Percentiles rank a stretch among this genome's conserved stretches.
Conservation (phyloP, 2,329 filamentous ascomycete species). For the Aspergillus sp. region DNA sequence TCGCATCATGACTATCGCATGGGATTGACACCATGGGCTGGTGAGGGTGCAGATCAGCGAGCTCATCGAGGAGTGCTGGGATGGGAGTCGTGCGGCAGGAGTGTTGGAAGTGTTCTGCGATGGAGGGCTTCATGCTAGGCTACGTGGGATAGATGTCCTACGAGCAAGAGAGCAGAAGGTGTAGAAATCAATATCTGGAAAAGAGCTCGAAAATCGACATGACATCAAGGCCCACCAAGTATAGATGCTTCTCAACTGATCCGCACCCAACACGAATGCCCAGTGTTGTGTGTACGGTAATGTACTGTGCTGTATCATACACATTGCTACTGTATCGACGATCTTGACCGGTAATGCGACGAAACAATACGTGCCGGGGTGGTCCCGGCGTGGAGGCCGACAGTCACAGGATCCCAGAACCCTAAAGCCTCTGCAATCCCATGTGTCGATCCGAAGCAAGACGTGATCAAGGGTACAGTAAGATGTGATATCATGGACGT, state of each 20-base stretch:
- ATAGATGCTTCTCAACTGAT: too few relatives aligned
- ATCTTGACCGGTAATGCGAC: too few relatives aligned
- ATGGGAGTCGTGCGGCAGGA: neutral
- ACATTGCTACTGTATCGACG: neutral
- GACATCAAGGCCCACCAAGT: neutral
- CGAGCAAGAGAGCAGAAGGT: neutral
- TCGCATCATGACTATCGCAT: neutral
- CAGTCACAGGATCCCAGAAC: neutral
- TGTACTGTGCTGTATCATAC: neutral
- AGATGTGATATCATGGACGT: neutral
- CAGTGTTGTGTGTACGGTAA: neutral
- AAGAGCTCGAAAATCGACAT: neutral
- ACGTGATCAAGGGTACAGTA: neutral
- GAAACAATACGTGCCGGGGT: too few relatives aligned
- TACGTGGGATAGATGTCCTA: neutral
- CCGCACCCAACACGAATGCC: too few relatives aligned
- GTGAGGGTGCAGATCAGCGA: neutral
- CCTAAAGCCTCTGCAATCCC: neutral
- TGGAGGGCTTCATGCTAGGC: neutral
- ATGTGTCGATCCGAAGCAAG: too few relatives aligned
- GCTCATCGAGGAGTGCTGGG: neutral
- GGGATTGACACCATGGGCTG: neutral
- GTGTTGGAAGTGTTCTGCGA: neutral
- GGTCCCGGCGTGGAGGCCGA: too few relatives aligned
- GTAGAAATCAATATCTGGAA: neutral